Base-by-base conservation (phyloP, 148 eudicot species). In the Arbutus unedo region DNA sequence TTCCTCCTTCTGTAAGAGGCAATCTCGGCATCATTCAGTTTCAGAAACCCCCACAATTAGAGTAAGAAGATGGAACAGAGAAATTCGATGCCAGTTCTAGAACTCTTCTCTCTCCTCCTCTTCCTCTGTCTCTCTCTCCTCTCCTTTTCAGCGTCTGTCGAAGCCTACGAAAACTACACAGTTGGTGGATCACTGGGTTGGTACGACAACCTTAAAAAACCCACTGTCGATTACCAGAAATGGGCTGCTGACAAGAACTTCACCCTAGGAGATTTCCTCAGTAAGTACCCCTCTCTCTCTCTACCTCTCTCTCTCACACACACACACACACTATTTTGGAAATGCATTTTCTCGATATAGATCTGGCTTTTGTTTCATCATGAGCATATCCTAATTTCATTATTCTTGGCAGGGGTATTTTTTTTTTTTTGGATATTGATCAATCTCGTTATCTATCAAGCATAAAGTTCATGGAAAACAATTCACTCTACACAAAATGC, bases 201-300 rank as follows among this genome's bases (percentile, higher is more conserved):
- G 99, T 93, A 78, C 86, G 98, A 94, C 74, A 85, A 80, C 23
- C 90, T 84, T 66, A 86, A 82, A 0, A 94, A 94, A 66, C 91
- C 97, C 54, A 81, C 48, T 64, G 84, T 88, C n/a, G 86, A 94
- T 80, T 96, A 96, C 83, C 90, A 87, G 13, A 90, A 91, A 85
- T 96, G 99, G 99, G 91, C 79, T 84, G 79, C 88, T 85, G 82
- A 23, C 71, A 94, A 94, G 53, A 80, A 84, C 77, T 96, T 94
- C 92, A 83, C 88, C 83, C 86, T 96, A 84, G 99, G 99, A 64
- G 99, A 96, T 90, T 96, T 94, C 82, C 99, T 96, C 85, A 87
- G 98, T 95, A 88, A 89, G 96, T 75, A 41, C 66, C 15, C 59
- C 76, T 43, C 44, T 77, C 73, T 78, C 53, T 76, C 56, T 41